phyloP scores from a whole-genome alignment of 2,329 filamentous ascomycete genomes.

The Cercospora sp. region DNA sequence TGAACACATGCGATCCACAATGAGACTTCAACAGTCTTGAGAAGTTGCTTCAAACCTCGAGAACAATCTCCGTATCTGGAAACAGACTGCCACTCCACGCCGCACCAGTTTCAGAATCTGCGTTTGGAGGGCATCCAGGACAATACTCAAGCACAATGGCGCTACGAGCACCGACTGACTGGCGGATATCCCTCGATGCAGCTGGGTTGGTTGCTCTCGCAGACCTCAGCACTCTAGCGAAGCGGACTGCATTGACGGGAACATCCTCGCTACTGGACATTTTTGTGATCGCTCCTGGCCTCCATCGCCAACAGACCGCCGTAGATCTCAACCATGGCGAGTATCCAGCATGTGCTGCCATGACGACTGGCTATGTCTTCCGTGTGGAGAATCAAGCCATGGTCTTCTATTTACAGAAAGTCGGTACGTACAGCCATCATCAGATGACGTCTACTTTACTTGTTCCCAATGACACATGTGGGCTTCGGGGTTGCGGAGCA shows the following conservation, averaged over 20 bases:
- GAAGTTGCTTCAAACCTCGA: not conserved
- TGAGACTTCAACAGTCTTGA: too few relatives aligned
- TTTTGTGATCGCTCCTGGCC: constrained; percentile 59
- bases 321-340: constrained; percentile 45
- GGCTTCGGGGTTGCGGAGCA: not conserved
- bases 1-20: not conserved
- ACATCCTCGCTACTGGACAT: constrained; percentile 58
- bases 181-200: constrained; percentile 34
- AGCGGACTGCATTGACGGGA: constrained; percentile 58
- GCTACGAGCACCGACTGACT: not conserved
- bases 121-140: too few relatives aligned
- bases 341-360: constrained; percentile 44
- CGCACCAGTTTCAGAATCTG: too few relatives aligned
- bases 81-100: not conserved
- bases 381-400: constrained; percentile 55
- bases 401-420: constrained; percentile 49
- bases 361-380: constrained; percentile 48
- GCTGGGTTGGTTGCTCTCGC: constrained; percentile 60
- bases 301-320: constrained; percentile 62
- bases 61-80: not conserved
- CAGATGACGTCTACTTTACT: too few relatives aligned
- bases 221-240: constrained; percentile 57
- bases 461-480: too few relatives aligned
- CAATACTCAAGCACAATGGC: not conserved
- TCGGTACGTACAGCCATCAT: constrained; percentile 18